Evolutionary conservation across 2,329 filamentous ascomycete species (phyloP).

Genomic region (Fusarium dlaminii): DNA sequence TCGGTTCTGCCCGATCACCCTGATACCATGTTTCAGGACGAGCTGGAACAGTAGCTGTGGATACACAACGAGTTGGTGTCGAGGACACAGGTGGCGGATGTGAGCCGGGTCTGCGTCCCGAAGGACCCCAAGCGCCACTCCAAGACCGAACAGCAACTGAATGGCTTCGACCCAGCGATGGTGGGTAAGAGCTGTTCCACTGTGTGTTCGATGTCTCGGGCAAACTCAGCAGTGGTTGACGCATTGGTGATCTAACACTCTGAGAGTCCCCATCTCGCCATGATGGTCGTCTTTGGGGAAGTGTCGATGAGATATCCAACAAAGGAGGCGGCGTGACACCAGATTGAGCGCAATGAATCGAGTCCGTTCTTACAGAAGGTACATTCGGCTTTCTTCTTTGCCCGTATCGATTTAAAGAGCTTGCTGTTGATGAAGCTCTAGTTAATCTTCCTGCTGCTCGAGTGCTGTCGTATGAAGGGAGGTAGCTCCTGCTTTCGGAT

Average conservation of each 20-base stretch:
- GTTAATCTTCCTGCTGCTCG: rapidly evolving
- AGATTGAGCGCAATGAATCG: not conserved
- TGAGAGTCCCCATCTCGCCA: not conserved
- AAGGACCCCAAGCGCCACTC: not conserved
- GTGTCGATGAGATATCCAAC: not conserved
- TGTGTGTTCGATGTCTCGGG: rapidly evolving
- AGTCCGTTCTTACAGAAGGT: not conserved
- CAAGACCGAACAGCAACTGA: not conserved
- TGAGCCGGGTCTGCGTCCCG: rapidly evolving
- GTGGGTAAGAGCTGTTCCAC: rapidly evolving
- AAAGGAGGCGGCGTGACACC: not conserved
- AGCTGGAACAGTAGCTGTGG: not conserved
- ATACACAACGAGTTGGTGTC: rapidly evolving
- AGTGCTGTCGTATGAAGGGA: not conserved
- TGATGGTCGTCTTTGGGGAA: not conserved
- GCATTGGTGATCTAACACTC: not conserved
- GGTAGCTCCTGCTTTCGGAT: not conserved
- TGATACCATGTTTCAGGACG: not conserved
- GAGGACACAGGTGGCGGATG: too few relatives aligned
- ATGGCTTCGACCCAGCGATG: not conserved
- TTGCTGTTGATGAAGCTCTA: not conserved
- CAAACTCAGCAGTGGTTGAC: rapidly evolving
- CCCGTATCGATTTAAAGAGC: not conserved
- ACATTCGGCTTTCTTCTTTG: not conserved
- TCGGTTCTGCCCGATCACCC: not conserved